Percentiles rank a stretch among this genome's conserved stretches.
These are phyloP conservation scores for Clavispora phyllophila DNA, from an alignment of 805 yeast species.

Conservation along the genomic window DNA sequence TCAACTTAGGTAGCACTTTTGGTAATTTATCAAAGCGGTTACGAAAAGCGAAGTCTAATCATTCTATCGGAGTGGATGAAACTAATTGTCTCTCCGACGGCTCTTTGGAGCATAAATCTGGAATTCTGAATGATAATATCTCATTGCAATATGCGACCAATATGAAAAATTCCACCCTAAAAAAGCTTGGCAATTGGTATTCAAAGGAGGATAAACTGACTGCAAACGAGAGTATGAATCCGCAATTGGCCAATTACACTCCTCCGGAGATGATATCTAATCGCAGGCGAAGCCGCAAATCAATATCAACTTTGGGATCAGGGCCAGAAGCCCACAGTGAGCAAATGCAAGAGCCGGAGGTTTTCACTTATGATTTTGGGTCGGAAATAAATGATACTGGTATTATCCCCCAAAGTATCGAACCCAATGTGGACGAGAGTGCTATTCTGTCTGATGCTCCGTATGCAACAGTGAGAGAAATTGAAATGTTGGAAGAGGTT, in stretches of 20 bases:
- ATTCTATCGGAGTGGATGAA: constrained; percentile 21
- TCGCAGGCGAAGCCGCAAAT: constrained; percentile 37
- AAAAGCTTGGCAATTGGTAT: constrained; percentile 68
- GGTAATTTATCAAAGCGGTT: constrained; percentile 13
- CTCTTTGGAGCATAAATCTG: constrained; percentile 7
- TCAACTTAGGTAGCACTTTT: constrained; percentile 8
- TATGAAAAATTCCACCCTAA: constrained; percentile 35
- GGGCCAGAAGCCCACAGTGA: background rate
- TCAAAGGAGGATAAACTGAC: constrained; percentile 31
- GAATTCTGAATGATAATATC: background rate
- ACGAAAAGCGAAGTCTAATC: constrained; percentile 16
- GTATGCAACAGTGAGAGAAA: background rate
- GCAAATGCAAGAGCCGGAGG: background rate
- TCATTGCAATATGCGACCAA: constrained; percentile 3
- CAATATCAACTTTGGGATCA: constrained; percentile 11
- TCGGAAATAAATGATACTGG: constrained; percentile 4
- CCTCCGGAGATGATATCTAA: constrained; percentile 69
- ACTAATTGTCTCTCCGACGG: constrained; percentile 26
- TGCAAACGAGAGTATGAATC: background rate
- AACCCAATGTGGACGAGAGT: background rate
- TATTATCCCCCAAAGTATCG: constrained; percentile 6
- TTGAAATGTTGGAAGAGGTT: background rate
- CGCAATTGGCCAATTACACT: constrained; percentile 18
- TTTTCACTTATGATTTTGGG: constrained; percentile 13
- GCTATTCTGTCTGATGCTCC: background rate